phyloP scores from a whole-genome alignment of 257 asterid species.

The Nicotiana otophora region DNA sequence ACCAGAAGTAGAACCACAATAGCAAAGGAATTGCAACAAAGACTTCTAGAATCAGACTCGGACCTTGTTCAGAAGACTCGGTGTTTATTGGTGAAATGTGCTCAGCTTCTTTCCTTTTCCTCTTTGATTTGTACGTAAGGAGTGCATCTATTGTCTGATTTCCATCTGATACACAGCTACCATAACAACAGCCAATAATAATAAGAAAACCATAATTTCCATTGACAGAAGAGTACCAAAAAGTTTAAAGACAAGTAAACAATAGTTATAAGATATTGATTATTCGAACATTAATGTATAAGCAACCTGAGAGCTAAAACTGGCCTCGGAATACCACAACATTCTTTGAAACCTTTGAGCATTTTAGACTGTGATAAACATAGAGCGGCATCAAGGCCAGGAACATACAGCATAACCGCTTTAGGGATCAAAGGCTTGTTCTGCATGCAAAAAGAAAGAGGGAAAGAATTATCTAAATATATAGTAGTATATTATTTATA shows the following conservation, averaged over 20 bases:
- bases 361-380: slow-evolving; percentile 74
- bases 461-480: neutral
- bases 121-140: slow-evolving; percentile 78
- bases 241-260: neutral
- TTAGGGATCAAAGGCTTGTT: slow-evolving; percentile 89
- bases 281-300: neutral
- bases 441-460: slow-evolving; percentile 43
- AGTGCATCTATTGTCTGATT: slow-evolving; percentile 87
- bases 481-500: too few species aligned
- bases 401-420: slow-evolving; percentile 85
- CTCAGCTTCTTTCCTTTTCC: slow-evolving; percentile 71
- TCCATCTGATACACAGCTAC: slow-evolving; percentile 88
- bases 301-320: slow-evolving; percentile 86
- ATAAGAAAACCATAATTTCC: neutral
- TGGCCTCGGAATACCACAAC: slow-evolving; percentile 78
- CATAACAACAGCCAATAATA: slow-evolving; percentile 22
- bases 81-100: slow-evolving; percentile 33
- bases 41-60: neutral
- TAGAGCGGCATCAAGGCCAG: slow-evolving; percentile 96
- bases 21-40: neutral
- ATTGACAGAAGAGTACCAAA: neutral
- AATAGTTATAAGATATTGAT: neutral
- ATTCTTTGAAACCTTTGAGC: slow-evolving; percentile 61
- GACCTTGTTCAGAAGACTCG: slow-evolving; percentile 51
- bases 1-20: neutral